Percentiles rank a stretch among this genome's conserved stretches.
These are phyloP conservation scores for Auriscalpium microsporum DNA, from an alignment of 768 basidiomycete genomes.

Conservation along the genomic window DNA sequence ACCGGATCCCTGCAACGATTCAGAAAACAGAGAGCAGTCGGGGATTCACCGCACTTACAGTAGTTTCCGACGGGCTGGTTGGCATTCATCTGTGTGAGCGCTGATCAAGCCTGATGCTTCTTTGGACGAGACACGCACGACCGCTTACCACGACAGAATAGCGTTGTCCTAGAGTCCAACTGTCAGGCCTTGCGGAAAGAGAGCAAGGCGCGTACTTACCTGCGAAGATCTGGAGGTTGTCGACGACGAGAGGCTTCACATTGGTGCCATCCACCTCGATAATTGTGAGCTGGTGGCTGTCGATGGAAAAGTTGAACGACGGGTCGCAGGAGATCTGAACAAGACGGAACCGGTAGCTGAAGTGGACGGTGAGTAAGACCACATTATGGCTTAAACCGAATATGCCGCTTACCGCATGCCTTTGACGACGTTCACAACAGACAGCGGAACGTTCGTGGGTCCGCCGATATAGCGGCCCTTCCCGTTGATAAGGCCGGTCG, in stretches of 20 bases:
- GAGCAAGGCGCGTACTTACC: neutral
- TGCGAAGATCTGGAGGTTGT: slow-evolving; percentile 33
- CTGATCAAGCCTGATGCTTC: too few relatives aligned
- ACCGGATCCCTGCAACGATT: neutral
- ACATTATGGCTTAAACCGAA: too few relatives aligned
- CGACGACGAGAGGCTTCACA: slow-evolving; percentile 21
- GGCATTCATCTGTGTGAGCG: slow-evolving; percentile 19
- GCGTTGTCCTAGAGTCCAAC: neutral
- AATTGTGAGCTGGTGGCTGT: slow-evolving; percentile 29
- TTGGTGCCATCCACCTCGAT: slow-evolving; percentile 37
- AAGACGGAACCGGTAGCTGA: slow-evolving; percentile 26
- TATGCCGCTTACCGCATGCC: slow-evolving; percentile 26
- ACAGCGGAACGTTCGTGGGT: slow-evolving; percentile 22
- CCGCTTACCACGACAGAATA: neutral
- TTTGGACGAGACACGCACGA: too few relatives aligned
- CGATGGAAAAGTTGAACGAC: slow-evolving; percentile 26
- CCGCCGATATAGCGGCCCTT: slow-evolving; percentile 31
- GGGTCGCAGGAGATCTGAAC: slow-evolving; percentile 25
- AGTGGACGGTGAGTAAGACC: neutral
- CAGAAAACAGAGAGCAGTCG: neutral
- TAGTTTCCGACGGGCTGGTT: slow-evolving; percentile 32
- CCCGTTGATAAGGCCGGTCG: slow-evolving; percentile 39
- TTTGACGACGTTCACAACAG: slow-evolving; percentile 30
- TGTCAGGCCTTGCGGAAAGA: neutral
- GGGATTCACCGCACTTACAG: slow-evolving; percentile 17